Percentiles rank a stretch among this genome's conserved stretches.
Evolutionary conservation across 2,329 filamentous ascomycete genomes (phyloP).

Genomic region (Diplocarpon mali): DNA sequence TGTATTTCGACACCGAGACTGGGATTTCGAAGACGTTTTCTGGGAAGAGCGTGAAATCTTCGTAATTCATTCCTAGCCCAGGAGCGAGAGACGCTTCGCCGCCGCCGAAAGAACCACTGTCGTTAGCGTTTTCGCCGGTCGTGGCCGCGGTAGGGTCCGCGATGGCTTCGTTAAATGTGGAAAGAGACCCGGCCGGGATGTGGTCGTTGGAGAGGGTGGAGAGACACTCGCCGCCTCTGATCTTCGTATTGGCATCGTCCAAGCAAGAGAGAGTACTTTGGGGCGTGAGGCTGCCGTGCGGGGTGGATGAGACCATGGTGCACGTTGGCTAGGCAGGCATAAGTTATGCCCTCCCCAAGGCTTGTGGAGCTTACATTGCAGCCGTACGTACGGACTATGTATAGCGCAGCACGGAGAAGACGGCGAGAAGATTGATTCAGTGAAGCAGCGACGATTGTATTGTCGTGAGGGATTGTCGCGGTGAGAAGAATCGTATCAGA

Average conservation of each 20-base stretch:
- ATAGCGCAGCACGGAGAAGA: neutral
- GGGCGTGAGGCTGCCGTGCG: neutral
- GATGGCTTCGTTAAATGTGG: neutral
- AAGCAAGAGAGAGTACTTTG: constrained; percentile 4
- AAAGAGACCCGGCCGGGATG: too few species aligned
- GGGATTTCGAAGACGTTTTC: neutral
- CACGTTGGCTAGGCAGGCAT: constrained; percentile 12
- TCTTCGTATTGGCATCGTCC: neutral
- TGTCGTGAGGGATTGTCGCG: neutral
- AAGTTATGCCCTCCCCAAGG: constrained; percentile 2
- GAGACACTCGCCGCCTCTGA: neutral
- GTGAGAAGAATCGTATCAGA: neutral
- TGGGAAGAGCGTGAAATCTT: constrained; percentile 12
- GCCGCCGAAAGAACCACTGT: constrained; percentile 11
- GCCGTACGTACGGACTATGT: neutral
- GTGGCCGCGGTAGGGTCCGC: neutral
- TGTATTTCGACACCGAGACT: too few species aligned
- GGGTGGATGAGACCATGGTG: constrained; percentile 7
- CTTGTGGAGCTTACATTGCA: constrained; percentile 5
- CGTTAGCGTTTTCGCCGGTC: constrained; percentile 4
- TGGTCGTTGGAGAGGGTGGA: neutral
- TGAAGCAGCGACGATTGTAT: neutral
- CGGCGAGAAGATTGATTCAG: neutral
- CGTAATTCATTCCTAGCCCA: constrained; percentile 3
- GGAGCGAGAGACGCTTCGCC: neutral